Conservation (phyloP, 306 rosid genomes). For the Biancaea sappan region DNA sequence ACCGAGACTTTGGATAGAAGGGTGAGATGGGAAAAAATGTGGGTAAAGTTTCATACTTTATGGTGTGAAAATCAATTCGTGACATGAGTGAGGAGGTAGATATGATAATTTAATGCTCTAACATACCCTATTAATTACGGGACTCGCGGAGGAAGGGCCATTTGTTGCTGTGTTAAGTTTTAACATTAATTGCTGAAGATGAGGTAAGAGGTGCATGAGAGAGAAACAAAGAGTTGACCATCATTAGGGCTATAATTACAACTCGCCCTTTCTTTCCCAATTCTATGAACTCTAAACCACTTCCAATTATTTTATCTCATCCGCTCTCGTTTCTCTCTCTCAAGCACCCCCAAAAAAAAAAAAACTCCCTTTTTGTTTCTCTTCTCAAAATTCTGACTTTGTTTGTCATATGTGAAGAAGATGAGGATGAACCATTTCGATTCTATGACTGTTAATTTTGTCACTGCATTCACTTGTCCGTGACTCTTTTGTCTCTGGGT, state of each 20-base stretch:
- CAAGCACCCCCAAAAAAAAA: neutral
- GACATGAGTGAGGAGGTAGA: neutral
- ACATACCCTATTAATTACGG: conserved; percentile 26
- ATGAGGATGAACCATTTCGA: conserved; percentile 12
- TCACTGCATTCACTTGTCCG: neutral
- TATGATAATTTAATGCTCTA: conserved; percentile 16
- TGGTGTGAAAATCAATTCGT: conserved; percentile 26
- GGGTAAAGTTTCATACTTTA: neutral
- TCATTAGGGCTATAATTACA: conserved; percentile 19
- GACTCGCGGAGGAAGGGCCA: neutral
- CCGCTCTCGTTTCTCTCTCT: neutral
- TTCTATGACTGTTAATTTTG: neutral
- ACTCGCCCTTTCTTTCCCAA: neutral
- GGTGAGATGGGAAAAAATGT: neutral
- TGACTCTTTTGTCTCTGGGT: neutral
- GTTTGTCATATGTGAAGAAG: neutral
- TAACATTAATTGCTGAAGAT: conserved; percentile 6
- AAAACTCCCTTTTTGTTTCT: neutral
- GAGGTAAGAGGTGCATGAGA: neutral
- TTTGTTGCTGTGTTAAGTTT: neutral
- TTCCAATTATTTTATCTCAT: neutral
- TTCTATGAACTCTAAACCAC: neutral
- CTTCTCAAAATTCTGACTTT: neutral
- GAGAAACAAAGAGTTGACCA: conserved; percentile 18
- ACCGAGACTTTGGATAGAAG: neutral